These are phyloP conservation scores for Bonia amplexicaulis DNA, from an alignment of 176 grass and related monocot species.

Conservation along the genomic window DNA sequence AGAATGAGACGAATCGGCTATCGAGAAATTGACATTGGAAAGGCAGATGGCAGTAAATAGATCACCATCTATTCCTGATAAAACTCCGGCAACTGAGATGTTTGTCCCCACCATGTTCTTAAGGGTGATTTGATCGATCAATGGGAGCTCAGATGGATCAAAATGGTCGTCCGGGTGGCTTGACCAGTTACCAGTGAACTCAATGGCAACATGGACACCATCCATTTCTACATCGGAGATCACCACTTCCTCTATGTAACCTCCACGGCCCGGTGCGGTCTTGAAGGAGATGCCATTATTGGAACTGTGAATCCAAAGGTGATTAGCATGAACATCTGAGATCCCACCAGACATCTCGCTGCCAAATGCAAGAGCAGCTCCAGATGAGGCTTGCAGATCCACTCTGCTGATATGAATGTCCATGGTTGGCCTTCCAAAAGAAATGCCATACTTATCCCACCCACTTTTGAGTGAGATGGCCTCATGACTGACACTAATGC, in stretches of 20 bases:
- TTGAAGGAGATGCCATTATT: constrained; percentile 63
- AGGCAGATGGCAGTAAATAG: constrained; percentile 77
- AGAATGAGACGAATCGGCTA: constrained; percentile 16
- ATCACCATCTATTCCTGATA: constrained; percentile 62
- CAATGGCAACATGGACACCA: constrained; percentile 51
- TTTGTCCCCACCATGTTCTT: constrained; percentile 71
- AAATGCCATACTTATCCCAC: constrained; percentile 78
- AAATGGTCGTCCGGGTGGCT: constrained; percentile 56
- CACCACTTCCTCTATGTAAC: constrained; percentile 52
- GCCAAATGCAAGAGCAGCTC: constrained; percentile 76
- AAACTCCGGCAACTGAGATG: constrained; percentile 52
- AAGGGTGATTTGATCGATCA: constrained; percentile 56
- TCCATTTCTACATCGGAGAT: constrained; percentile 62
- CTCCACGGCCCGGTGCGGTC: constrained; percentile 58
- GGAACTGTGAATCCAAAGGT: constrained; percentile 46
- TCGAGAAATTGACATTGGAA: constrained; percentile 51
- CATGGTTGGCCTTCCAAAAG: constrained; percentile 53
- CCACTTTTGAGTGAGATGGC: constrained; percentile 81
- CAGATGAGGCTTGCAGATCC: constrained; percentile 51
- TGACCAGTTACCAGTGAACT: constrained; percentile 54
- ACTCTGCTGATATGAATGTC: constrained; percentile 58
- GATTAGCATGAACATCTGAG: constrained; percentile 47
- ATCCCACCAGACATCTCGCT: constrained; percentile 93
- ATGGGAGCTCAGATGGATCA: constrained; percentile 52
- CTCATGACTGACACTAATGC: constrained; percentile 63